Evolutionary conservation across 2,329 filamentous ascomycete species (phyloP).

Genomic region (Aspergillus fijiensis): DNA sequence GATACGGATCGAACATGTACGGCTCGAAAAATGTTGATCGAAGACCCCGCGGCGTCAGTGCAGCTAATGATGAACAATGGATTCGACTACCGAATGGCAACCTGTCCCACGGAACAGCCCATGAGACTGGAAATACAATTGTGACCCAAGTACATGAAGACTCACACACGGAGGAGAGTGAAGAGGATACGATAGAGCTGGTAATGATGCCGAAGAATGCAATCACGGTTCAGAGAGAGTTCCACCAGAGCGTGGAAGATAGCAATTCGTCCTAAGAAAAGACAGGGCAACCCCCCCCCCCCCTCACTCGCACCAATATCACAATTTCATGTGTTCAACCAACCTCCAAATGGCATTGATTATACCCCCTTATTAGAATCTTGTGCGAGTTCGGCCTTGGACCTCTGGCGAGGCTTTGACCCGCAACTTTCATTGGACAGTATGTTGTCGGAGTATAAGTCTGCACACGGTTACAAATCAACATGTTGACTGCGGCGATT

Average conservation of each 20-base stretch:
- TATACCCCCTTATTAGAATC: too few relatives aligned
- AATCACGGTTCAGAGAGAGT: conserved; percentile 2
- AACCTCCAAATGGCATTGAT: too few relatives aligned
- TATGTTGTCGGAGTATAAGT: too few relatives aligned
- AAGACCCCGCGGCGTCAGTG: not conserved
- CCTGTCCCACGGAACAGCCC: not conserved
- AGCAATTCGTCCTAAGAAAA: not conserved
- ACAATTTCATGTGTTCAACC: too few relatives aligned
- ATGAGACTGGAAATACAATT: not conserved
- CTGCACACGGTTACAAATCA: too few relatives aligned
- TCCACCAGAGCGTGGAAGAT: conserved; percentile 1
- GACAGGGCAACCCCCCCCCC: too few relatives aligned
- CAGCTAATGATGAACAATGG: conserved; percentile 2
- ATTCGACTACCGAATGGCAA: conserved; percentile 5
- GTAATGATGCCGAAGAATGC: not conserved
- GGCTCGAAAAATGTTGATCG: not conserved
- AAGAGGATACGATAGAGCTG: not conserved
- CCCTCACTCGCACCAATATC: too few relatives aligned
- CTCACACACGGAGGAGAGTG: not conserved
- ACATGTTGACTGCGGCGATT: too few relatives aligned
- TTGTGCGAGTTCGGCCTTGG: too few relatives aligned
- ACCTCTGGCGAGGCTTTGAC: too few relatives aligned
- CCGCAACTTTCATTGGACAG: too few relatives aligned
- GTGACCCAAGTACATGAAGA: not conserved
- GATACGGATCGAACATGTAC: conserved; percentile 1